Evolutionary conservation across 768 basidiomycete genomes (phyloP).

Genomic region (Phlebiopsis flavidoalba): DNA sequence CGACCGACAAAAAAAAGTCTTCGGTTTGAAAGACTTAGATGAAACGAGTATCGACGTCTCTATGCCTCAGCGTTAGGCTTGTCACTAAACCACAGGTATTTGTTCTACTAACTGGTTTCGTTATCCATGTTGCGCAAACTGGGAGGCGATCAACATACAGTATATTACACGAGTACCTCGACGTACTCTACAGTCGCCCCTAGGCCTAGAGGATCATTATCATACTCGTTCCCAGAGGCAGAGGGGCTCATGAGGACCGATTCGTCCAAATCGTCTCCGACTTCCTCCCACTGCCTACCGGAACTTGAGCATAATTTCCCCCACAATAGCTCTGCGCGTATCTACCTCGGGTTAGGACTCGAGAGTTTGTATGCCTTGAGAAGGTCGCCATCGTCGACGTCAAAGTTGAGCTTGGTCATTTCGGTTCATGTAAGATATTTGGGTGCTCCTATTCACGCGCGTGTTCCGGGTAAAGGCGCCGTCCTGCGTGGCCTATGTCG

Average conservation of each 20-base stretch:
- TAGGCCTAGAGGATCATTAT: conserved; percentile 77
- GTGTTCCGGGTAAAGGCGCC: background rate
- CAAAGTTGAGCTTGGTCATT: conserved; percentile 59
- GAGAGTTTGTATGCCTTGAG: conserved; percentile 87
- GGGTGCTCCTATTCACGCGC: background rate
- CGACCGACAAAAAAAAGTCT: conserved; percentile 80
- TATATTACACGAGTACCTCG: background rate
- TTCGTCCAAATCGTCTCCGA: conserved; percentile 80
- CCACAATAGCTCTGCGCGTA: background rate
- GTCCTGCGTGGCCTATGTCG: background rate
- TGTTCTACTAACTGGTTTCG: conserved; percentile 61
- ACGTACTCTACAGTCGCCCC: conserved; percentile 59
- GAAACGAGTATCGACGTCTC: conserved; percentile 80
- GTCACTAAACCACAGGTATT: conserved; percentile 8
- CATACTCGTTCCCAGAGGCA: conserved; percentile 42
- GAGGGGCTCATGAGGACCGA: conserved; percentile 56
- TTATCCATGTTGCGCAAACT: conserved; percentile 68
- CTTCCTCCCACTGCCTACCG: conserved; percentile 81
- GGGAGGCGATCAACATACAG: conserved; percentile 8
- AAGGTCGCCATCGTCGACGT: conserved; percentile 75
- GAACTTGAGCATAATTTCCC: background rate
- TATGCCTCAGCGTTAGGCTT: conserved; percentile 23
- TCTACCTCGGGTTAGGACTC: conserved; percentile 69
- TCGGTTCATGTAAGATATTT: background rate
- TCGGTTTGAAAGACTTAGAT: conserved; percentile 95